phyloP scores from a whole-genome alignment of 108 stramenopile species.

The Nitzschia inconspicua region DNA sequence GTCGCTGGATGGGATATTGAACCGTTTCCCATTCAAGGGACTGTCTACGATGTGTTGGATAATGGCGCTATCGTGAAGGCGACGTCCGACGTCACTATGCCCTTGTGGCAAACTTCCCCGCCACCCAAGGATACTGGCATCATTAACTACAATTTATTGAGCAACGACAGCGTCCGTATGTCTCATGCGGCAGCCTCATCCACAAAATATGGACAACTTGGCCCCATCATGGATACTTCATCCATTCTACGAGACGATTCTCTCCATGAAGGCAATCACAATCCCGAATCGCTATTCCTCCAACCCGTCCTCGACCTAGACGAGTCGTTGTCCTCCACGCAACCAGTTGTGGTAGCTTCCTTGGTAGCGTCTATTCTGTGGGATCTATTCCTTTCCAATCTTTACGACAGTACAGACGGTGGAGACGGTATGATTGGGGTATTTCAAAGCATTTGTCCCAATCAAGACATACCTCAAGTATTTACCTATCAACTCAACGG shows the following conservation, averaged over 20 bases:
- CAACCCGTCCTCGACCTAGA: not conserved
- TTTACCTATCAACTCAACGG: constrained; percentile 25
- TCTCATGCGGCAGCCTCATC: not conserved
- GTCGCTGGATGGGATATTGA: not conserved
- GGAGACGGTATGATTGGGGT: constrained; percentile 21
- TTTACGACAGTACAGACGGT: not conserved
- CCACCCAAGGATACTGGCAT: not conserved
- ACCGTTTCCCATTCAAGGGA: not conserved
- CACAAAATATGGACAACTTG: not conserved
- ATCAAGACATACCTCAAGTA: no score
- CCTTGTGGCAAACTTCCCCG: constrained; percentile 12
- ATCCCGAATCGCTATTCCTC: not conserved
- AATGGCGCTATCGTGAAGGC: not conserved
- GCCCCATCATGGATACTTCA: not conserved
- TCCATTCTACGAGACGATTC: not conserved
- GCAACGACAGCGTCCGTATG: not conserved
- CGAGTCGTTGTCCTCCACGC: not conserved
- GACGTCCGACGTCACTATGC: not conserved
- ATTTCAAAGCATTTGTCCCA: constrained; percentile 16
- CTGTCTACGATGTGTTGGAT: not conserved
- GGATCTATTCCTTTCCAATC: constrained; percentile 8
- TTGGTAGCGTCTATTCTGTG: constrained; percentile 3
- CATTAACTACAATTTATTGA: constrained; percentile 9
- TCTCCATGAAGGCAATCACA: not conserved
- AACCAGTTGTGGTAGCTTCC: constrained; percentile 10